Percentiles rank a stretch among this genome's conserved stretches.
Conservation (phyloP, 257 asterid genomes). For the Rubia yunnanensis region DNA sequence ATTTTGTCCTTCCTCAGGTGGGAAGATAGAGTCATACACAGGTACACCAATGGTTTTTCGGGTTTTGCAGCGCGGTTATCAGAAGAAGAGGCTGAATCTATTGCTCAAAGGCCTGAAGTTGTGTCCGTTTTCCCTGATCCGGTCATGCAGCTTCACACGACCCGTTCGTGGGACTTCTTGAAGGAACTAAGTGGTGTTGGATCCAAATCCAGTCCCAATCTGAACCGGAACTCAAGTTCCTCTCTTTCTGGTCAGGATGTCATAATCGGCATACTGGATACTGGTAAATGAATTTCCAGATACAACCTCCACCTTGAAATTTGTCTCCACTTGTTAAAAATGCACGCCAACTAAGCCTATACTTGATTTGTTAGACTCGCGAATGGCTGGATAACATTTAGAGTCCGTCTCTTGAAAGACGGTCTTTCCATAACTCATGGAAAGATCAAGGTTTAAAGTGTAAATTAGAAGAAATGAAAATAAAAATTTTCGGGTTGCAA, state of each 20-base stretch:
- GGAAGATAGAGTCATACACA: conserved; percentile 41
- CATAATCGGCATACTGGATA: conserved; percentile 73
- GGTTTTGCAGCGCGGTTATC: conserved; percentile 72
- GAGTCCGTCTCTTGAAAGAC: too few species aligned
- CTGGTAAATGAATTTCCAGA: too few species aligned
- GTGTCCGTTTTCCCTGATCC: conserved; percentile 82
- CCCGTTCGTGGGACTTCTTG: conserved; percentile 92
- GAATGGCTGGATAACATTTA: too few species aligned
- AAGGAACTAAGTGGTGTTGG: conserved; percentile 32
- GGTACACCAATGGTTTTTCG: conserved; percentile 53
- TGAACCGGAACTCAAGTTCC: conserved; percentile 15
- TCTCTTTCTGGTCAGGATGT: conserved; percentile 30
- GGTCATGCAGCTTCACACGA: conserved; percentile 63
- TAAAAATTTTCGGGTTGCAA: too few species aligned
- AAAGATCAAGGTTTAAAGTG: too few species aligned
- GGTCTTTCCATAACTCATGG: too few species aligned
- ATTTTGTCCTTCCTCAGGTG: conserved; percentile 25
- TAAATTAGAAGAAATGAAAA: too few species aligned
- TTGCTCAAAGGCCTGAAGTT: conserved; percentile 52
- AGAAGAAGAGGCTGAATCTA: conserved; percentile 47
- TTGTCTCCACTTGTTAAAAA: too few species aligned
- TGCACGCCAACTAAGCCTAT: too few species aligned
- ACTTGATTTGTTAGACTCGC: too few species aligned
- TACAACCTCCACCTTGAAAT: too few species aligned
- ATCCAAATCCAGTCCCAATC: conserved; percentile 19